A percentile compares a stretch with the other conserved stretches of the same genome.
Conservation (phyloP, 2,329 filamentous ascomycete genomes). For the Herpotrichia juniperi region DNA sequence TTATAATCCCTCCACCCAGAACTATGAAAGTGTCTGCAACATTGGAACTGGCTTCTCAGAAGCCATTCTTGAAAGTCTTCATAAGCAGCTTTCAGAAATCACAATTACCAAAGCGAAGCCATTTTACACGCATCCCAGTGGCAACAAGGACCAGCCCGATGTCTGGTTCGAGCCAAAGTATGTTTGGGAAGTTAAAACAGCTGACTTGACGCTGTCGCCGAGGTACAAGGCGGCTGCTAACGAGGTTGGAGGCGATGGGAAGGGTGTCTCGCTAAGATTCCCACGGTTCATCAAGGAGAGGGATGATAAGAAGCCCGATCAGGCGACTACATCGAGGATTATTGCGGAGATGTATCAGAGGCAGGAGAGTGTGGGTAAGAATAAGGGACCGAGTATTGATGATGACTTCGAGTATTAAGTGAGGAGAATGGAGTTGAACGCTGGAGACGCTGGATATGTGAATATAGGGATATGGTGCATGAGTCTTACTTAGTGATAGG, state of each 20-base stretch:
- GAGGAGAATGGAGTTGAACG: neutral
- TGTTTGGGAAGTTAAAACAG: constrained; percentile 98
- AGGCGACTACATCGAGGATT: constrained; percentile 82
- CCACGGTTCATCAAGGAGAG: constrained; percentile 89
- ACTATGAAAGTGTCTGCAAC: constrained; percentile 96
- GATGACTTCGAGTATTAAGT: constrained; percentile 94
- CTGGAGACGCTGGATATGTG: neutral
- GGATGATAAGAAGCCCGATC: constrained; percentile 94
- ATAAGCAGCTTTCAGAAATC: constrained; percentile 74
- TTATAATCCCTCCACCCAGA: constrained; percentile 80
- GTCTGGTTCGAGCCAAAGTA: constrained; percentile 96
- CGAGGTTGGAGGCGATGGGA: constrained; percentile 73
- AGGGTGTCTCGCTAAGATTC: constrained; percentile 87
- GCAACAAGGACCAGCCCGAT: constrained; percentile 91
- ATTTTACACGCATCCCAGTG: constrained; percentile 86
- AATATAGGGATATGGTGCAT: neutral
- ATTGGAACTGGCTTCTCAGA: constrained; percentile 98
- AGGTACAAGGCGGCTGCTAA: constrained; percentile 89
- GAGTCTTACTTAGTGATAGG: neutral
- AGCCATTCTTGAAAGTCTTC: constrained; percentile 85
- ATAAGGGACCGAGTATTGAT: constrained; percentile 84
- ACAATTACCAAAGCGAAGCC: constrained; percentile 91
- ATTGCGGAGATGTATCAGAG: constrained; percentile 97
- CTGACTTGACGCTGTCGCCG: constrained; percentile 90
- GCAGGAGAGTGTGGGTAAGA: constrained; percentile 89